These are phyloP conservation scores for Helminthosporium solani DNA, from an alignment of 2,329 filamentous ascomycete genomes.

Conservation along the genomic window DNA sequence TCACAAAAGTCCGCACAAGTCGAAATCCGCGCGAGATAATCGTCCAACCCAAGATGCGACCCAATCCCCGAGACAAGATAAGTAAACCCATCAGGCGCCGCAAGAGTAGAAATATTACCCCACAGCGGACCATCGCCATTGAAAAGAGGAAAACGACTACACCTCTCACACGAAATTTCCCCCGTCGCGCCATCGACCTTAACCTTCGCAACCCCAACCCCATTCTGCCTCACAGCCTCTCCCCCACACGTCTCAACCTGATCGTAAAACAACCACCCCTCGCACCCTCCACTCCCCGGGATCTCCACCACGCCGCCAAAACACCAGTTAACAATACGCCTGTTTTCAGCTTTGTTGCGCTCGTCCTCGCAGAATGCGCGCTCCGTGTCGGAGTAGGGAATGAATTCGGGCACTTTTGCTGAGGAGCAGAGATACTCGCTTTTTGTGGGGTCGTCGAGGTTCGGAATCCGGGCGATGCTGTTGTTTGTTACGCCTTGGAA, in stretches of 20 bases:
- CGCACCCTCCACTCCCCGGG: slow-evolving; percentile 3
- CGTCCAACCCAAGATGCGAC: slow-evolving; percentile 12
- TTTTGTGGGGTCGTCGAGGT: slow-evolving; percentile 6
- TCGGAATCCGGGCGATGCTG: slow-evolving; percentile 9
- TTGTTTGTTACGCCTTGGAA: slow-evolving; percentile 17
- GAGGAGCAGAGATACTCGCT: slow-evolving; percentile 6
- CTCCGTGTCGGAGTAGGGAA: slow-evolving; percentile 7
- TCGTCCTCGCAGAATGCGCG: slow-evolving; percentile 4
- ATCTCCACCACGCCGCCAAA: slow-evolving; percentile 15
- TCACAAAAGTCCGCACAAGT: slow-evolving; percentile 11
- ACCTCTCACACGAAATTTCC: slow-evolving; percentile 9
- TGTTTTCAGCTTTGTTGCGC: slow-evolving; percentile 9
- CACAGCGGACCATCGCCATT: slow-evolving; percentile 9
- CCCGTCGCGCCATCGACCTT: not conserved
- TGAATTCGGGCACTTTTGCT: slow-evolving; percentile 10
- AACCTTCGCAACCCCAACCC: slow-evolving; percentile 12
- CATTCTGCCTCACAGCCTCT: slow-evolving; percentile 4
- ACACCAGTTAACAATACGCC: slow-evolving; percentile 12
- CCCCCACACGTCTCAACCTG: slow-evolving; percentile 11
- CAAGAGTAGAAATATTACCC: slow-evolving; percentile 13
- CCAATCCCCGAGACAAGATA: slow-evolving; percentile 9
- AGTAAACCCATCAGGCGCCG: slow-evolving; percentile 12
- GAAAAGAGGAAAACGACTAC: slow-evolving; percentile 9
- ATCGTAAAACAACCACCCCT: slow-evolving; percentile 15
- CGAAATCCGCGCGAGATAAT: slow-evolving; percentile 14